Evolutionary conservation across 2,329 filamentous ascomycete genomes (phyloP).

Genomic region (Hortaea sp.): DNA sequence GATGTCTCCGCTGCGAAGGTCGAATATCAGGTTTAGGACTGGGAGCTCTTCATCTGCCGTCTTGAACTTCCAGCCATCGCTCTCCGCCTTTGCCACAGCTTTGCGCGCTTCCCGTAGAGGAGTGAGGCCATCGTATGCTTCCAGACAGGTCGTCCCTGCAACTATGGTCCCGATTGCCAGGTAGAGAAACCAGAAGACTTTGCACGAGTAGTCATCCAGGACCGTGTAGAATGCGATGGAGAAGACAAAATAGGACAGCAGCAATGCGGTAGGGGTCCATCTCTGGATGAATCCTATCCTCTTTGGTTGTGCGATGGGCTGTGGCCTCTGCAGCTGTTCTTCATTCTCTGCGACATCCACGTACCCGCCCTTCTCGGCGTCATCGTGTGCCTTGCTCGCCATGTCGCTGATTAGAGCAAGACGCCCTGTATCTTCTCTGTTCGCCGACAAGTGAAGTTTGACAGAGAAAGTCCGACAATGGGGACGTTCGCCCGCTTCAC

Average conservation of each 20-base stretch:
- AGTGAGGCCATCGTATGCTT: conserved; percentile 13
- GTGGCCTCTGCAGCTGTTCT: neutral
- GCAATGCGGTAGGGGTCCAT: conserved; percentile 9
- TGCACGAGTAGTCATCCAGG: conserved; percentile 3
- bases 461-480: too few relatives aligned
- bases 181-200: conserved; percentile 15
- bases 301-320: neutral
- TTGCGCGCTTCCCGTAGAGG: conserved; percentile 11
- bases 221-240: conserved; percentile 14
- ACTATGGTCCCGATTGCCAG: conserved; percentile 11
- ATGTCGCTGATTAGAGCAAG: neutral
- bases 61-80: conserved; percentile 3
- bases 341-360: neutral
- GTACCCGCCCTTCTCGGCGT: neutral
- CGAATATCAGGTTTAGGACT: conserved; percentile 10
- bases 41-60: conserved; percentile 7
- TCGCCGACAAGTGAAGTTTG: too few relatives aligned
- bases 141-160: conserved; percentile 8
- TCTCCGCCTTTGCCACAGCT: conserved; percentile 3
- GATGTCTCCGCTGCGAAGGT: conserved; percentile 1
- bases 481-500: too few relatives aligned
- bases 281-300: neutral
- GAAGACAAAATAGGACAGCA: conserved; percentile 14
- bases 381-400: neutral
- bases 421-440: too few relatives aligned